Evolutionary conservation across 441 rosid genomes (phyloP).

Genomic region (Aquilaria agallochum): DNA sequence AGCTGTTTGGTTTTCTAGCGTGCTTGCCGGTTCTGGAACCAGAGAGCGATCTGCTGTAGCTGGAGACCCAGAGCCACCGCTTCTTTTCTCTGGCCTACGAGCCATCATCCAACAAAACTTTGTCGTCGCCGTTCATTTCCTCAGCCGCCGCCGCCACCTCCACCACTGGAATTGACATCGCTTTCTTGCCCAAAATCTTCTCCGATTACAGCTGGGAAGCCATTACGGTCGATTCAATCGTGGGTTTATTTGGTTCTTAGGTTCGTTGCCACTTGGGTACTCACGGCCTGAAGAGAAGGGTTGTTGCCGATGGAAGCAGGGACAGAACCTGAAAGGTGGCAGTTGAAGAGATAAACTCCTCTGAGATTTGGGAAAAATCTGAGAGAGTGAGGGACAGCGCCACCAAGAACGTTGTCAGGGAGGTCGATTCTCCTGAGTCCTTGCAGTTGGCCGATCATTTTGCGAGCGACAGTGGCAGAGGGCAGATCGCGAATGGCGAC

Average conservation of each 20-base stretch:
- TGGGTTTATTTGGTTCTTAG: no score
- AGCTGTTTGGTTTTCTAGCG: conserved; percentile 97
- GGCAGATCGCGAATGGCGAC: no score
- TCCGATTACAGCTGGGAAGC: no score
- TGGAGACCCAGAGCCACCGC: conserved; percentile 87
- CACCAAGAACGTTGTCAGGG: conserved; percentile 49
- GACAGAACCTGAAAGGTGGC: conserved; percentile 53
- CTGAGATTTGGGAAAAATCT: conserved; percentile 53
- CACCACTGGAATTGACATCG: conserved; percentile 52
- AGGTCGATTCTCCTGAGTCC: conserved; percentile 54
- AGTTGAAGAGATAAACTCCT: conserved; percentile 67
- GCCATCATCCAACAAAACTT: conserved; percentile 76
- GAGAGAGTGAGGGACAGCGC: conserved; percentile 53
- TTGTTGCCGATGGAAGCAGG: conserved; percentile 57
- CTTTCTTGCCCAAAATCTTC: conserved; percentile 58
- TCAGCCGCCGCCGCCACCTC: conserved; percentile 28
- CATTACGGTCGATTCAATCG: no score
- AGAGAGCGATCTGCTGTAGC: conserved; percentile 92
- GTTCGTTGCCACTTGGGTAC: no score
- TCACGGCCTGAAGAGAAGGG: conserved; percentile 43
- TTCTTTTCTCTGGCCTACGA: conserved; percentile 93
- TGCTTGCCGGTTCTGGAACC: conserved; percentile 97
- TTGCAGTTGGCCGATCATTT: conserved; percentile 60
- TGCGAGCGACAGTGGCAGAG: no score
- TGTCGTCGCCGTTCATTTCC: conserved; percentile 62